Evolutionary conservation across 768 basidiomycete genomes (phyloP).

Genomic region (Termitomyces sp.): DNA sequence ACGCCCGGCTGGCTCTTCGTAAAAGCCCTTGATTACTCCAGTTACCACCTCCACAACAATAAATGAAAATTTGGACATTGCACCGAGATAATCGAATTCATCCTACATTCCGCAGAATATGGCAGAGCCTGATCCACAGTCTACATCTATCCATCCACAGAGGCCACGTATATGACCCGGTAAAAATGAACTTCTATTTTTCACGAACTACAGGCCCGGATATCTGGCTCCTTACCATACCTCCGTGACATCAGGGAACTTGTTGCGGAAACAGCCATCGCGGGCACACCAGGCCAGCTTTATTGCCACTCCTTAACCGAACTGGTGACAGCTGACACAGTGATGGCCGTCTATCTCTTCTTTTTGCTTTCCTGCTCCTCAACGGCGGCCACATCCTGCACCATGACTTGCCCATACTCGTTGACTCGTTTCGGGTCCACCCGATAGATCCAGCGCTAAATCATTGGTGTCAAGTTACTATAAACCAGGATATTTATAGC

Average conservation of each 20-base stretch:
- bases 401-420: constrained; percentile 89
- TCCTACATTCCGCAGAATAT: constrained; percentile 11
- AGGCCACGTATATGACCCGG: neutral
- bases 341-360: constrained; percentile 31
- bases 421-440: constrained; percentile 93
- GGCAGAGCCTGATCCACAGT: constrained; percentile 12
- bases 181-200: constrained; percentile 9
- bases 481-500: neutral
- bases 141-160: constrained; percentile 6
- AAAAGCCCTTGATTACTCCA: constrained; percentile 6
- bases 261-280: constrained; percentile 4
- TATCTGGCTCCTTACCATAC: constrained; percentile 17
- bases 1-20: neutral
- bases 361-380: constrained; percentile 57
- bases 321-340: neutral
- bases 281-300: neutral
- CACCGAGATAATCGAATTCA: neutral
- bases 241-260: constrained; percentile 18
- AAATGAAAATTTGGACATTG: neutral
- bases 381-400: constrained; percentile 35
- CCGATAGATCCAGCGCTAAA: constrained; percentile 94
- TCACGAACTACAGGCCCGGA: constrained; percentile 8
- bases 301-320: neutral
- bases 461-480: constrained; percentile 16
- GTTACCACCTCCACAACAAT: constrained; percentile 11